Conservation (phyloP, 2,329 filamentous ascomycete genomes). For the Arthrobotrys conoides region DNA sequence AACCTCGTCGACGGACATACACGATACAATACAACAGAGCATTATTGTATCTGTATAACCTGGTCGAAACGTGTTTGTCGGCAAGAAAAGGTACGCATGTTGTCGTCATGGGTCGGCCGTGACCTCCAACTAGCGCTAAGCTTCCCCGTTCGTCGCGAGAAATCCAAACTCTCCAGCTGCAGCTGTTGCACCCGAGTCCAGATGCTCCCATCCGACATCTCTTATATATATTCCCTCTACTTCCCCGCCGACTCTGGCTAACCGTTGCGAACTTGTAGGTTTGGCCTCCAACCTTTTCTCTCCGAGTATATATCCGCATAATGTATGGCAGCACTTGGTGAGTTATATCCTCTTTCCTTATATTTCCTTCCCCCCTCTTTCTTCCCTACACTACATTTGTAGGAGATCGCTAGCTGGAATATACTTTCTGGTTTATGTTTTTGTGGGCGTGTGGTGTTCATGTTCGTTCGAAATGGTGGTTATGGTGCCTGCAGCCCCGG, state of each 20-base stretch:
- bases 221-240: constrained; percentile 30
- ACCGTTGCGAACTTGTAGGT: constrained; percentile 49
- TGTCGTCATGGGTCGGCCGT: constrained; percentile 49
- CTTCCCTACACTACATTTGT: background rate
- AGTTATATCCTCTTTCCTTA: constrained; percentile 13
- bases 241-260: constrained; percentile 40
- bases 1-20: background rate
- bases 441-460: background rate
- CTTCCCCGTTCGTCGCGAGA: constrained; percentile 10
- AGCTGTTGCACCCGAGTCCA: constrained; percentile 53
- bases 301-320: constrained; percentile 58
- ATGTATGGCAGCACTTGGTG: constrained; percentile 61
- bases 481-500: constrained; percentile 39
- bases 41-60: background rate
- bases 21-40: background rate
- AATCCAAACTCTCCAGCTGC: constrained; percentile 7
- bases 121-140: constrained; percentile 5
- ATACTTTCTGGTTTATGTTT: background rate
- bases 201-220: constrained; percentile 37
- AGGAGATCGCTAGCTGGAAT: background rate
- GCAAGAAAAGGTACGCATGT: constrained; percentile 56
- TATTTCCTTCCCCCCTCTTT: background rate
- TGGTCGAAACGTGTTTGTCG: constrained; percentile 38
- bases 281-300: constrained; percentile 53
- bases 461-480: constrained; percentile 32